Percentiles rank a stretch among this genome's conserved stretches.
Evolutionary conservation across 371 early-diverging fungal genomes (phyloP).

Genomic region (Zopfochytrium polystomum): DNA sequence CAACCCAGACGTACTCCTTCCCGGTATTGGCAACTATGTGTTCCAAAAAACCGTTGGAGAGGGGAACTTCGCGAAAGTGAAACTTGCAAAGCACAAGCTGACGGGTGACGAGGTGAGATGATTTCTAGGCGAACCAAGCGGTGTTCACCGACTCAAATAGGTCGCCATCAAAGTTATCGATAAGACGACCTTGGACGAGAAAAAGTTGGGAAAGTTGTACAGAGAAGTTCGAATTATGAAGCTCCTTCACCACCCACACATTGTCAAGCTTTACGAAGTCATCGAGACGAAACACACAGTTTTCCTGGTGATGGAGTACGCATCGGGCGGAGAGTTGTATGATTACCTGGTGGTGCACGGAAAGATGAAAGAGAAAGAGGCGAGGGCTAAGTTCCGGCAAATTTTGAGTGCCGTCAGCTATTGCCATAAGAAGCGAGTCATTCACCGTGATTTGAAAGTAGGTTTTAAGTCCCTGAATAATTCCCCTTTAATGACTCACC

Average conservation of each 20-base stretch:
- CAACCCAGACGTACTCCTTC: constrained; percentile 57
- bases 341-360: constrained; percentile 66
- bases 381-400: constrained; percentile 67
- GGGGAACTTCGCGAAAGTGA: constrained; percentile 98
- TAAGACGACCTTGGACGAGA: constrained; percentile 75
- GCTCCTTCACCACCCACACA: constrained; percentile 75
- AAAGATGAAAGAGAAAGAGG: constrained; percentile 63
- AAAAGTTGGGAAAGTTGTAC: constrained; percentile 72
- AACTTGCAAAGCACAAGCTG: constrained; percentile 85
- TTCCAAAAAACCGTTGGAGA: constrained; percentile 91
- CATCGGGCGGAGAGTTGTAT: constrained; percentile 64
- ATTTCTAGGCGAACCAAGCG: not conserved
- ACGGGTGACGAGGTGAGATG: constrained; percentile 82
- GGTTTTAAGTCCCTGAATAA: not conserved
- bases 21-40: constrained; percentile 56
- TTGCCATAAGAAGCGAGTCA: constrained; percentile 67
- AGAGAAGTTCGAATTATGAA: constrained; percentile 89
- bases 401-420: constrained; percentile 66
- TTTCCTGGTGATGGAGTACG: constrained; percentile 72
- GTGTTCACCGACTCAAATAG: constrained; percentile 29
- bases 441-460: constrained; percentile 72
- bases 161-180: constrained; percentile 71
- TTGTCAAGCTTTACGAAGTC: constrained; percentile 86
- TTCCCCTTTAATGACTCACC: not conserved
- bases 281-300: constrained; percentile 81